Evolutionary conservation across 1,284 basidiomycete species (phyloP), one percentile per base, ranked within the genome.

Genomic region (Somion occarium): DNA sequence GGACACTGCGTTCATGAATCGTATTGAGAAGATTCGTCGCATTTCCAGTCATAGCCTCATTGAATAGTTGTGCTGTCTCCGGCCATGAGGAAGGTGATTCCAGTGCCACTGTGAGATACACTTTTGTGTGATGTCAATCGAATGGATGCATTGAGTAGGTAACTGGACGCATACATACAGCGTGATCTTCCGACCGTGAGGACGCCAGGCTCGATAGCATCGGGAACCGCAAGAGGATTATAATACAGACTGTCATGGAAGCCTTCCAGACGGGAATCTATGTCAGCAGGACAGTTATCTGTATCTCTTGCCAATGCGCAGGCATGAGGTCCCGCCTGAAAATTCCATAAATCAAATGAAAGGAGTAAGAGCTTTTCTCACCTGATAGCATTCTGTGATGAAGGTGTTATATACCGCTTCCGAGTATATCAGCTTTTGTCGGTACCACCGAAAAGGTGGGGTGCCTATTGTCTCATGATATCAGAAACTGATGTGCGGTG

Each of bases 131-230:
- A 49, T 34, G 3, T 1, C 26, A 24, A 23, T 24, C 19, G 18
- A 9, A 23, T n/a, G n/a, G n/a, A n/a, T n/a, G n/a, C n/a, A n/a
- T n/a, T n/a, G n/a, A n/a, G n/a, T n/a, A n/a, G n/a, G n/a, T n/a
- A n/a, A n/a, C n/a, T n/a, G n/a, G n/a, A n/a, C n/a, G n/a, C n/a
- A n/a, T n/a, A 51, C 60, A 3, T 53, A 68, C 67, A 59, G 22
- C 67, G 56, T 2, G 62, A 66, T 39, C 63, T 59, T 3, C 71
- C 72, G 5, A 61, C 62, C 3, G 68, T 73, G 5, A 74, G 57
- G n/a, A 65, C 56, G 0, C 69, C 69, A 0, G 69, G 66, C 2
- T 57, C 52, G 9, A 49, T 47, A 0, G 61, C 65, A 34, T 64
- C 53, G 0, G 67, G 61, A 3, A 65, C 65, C 2, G 69, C 53